These are phyloP conservation scores for Cryptosporidium bovis DNA, from an alignment of 169 alveolate genomes.

Conservation along the genomic window DNA sequence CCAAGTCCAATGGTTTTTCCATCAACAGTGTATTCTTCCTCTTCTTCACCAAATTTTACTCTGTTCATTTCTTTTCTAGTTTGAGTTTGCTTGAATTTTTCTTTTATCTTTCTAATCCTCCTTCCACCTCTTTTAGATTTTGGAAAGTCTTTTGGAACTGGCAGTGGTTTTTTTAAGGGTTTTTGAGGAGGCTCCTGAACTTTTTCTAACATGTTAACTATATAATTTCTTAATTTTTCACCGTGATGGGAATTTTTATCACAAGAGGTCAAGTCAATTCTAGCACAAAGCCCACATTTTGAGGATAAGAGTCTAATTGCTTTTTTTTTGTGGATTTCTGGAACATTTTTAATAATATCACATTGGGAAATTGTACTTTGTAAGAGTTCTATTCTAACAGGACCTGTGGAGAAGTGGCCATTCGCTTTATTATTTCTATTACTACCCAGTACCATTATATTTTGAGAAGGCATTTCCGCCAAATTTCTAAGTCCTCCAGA, in stretches of 20 bases:
- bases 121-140: slow-evolving; percentile 87
- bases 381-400: slow-evolving; percentile 46
- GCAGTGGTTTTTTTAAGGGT: slow-evolving; percentile 86
- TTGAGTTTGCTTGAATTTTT: slow-evolving; percentile 86
- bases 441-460: slow-evolving; percentile 88
- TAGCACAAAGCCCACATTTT: slow-evolving; percentile 85
- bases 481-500: slow-evolving; percentile 93
- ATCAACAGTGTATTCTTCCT: slow-evolving; percentile 84
- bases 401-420: slow-evolving; percentile 56
- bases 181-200: slow-evolving; percentile 87
- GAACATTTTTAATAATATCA: slow-evolving; percentile 83
- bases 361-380: slow-evolving; percentile 82
- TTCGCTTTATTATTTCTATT: slow-evolving; percentile 24
- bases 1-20: slow-evolving; percentile 69
- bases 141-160: slow-evolving; percentile 87
- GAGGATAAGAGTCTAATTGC: slow-evolving; percentile 86
- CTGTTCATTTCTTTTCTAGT: slow-evolving; percentile 85
- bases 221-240: slow-evolving; percentile 67
- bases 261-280: slow-evolving; percentile 83
- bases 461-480: slow-evolving; percentile 93
- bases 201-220: slow-evolving; percentile 30
- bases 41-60: slow-evolving; percentile 86
- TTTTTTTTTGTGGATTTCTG: slow-evolving; percentile 79
- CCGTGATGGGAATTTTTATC: slow-evolving; percentile 81
- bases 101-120: slow-evolving; percentile 86